Conservation (phyloP, 179 eudicot species). For the Silene coronaria region DNA sequence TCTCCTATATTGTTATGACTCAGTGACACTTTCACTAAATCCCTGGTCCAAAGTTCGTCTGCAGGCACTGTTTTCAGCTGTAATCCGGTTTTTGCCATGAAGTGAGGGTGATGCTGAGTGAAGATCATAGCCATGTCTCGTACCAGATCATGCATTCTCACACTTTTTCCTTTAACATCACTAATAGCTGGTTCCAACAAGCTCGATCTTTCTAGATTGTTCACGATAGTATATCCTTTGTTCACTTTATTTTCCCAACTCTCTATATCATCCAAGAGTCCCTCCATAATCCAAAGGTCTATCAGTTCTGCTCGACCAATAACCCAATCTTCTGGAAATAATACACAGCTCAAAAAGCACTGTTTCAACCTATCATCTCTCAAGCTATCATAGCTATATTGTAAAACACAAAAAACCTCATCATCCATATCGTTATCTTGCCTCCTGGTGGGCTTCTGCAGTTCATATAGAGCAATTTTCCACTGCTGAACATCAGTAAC, state of each 20-base stretch:
- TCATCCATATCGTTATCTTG: conserved; percentile 7
- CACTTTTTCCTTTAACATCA: too few species aligned
- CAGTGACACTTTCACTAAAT: conserved; percentile 18
- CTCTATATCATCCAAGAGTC: conserved; percentile 14
- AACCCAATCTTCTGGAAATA: not conserved
- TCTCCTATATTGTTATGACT: not conserved
- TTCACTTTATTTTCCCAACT: not conserved
- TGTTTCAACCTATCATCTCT: not conserved
- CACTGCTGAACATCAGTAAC: conserved; percentile 12
- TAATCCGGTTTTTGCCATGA: conserved; percentile 9
- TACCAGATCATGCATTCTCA: conserved; percentile 20
- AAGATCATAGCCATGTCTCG: conserved; percentile 19
- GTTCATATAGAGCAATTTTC: conserved; percentile 12
- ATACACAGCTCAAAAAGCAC: conserved; percentile 7
- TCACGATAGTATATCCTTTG: conserved; percentile 12
- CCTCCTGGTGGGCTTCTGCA: not conserved
- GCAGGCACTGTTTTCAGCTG: conserved; percentile 4
- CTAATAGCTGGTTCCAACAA: conserved; percentile 5
- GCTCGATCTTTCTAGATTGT: not conserved
- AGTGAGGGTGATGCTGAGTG: not conserved
- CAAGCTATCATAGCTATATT: conserved; percentile 16
- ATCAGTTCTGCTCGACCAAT: not conserved
- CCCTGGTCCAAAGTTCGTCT: conserved; percentile 10
- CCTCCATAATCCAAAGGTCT: conserved; percentile 13
- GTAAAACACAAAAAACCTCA: not conserved